These are phyloP conservation scores for Claviceps capensis DNA, from an alignment of 2,329 filamentous ascomycete species.

Conservation along the genomic window DNA sequence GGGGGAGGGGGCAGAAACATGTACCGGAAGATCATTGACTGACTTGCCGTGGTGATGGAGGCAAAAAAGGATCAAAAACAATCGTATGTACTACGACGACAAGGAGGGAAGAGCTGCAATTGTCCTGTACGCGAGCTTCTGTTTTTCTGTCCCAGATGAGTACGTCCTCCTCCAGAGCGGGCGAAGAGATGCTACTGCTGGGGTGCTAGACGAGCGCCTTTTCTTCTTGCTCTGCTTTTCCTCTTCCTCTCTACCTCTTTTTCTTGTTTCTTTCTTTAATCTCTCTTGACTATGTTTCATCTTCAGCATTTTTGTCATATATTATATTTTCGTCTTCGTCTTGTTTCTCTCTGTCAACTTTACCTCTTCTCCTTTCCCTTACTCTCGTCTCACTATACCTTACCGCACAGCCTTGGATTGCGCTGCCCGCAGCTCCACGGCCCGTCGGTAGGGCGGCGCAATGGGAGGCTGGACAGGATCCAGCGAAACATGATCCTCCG, in stretches of 20 bases:
- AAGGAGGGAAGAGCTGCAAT: no score
- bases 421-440: slow-evolving; percentile 54
- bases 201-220: neutral
- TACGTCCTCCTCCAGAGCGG: neutral
- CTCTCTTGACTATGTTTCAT: no score
- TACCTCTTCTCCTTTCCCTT: neutral
- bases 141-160: neutral
- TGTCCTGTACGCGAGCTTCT: neutral
- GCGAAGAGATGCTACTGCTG: no score
- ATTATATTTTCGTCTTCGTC: neutral
- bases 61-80: neutral
- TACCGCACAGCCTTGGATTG: slow-evolving; percentile 15
- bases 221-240: neutral
- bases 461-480: slow-evolving; percentile 93
- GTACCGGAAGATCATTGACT: slow-evolving; percentile 18
- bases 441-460: slow-evolving; percentile 85
- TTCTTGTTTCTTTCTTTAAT: neutral
- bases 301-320: no score
- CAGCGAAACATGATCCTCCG: slow-evolving; percentile 72
- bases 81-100: neutral
- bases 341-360: neutral
- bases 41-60: neutral
- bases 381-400: neutral
- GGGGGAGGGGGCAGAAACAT: slow-evolving; percentile 22
- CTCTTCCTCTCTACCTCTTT: neutral